phyloP scores from a whole-genome alignment of 164 flowering plant genomes.

The Nelumbo lutea region DNA sequence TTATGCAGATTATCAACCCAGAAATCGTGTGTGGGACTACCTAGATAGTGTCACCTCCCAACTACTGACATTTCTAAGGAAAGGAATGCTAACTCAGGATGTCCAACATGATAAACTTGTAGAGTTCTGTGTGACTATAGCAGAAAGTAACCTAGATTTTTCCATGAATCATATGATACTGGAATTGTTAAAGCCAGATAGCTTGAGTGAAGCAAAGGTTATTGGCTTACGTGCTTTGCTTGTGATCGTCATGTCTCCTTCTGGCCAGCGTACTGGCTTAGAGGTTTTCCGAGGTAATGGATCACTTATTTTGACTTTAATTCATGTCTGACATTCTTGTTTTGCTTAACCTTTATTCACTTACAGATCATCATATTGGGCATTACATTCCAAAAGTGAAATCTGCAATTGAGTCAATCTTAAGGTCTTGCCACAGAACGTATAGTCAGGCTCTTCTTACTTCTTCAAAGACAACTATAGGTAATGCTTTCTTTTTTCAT shows the following conservation, averaged over 20 bases:
- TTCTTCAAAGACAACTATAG: constrained; percentile 79
- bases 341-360: constrained; percentile 10
- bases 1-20: constrained; percentile 74
- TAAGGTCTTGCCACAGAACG: constrained; percentile 76
- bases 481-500: constrained; percentile 32
- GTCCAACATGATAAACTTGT: constrained; percentile 97
- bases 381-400: constrained; percentile 95
- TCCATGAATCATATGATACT: constrained; percentile 93
- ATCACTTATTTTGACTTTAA: not conserved
- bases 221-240: constrained; percentile 96
- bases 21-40: constrained; percentile 95
- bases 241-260: constrained; percentile 84
- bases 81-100: constrained; percentile 98
- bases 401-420: constrained; percentile 84
- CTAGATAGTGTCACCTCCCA: constrained; percentile 97
- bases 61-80: constrained; percentile 72
- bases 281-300: constrained; percentile 79
- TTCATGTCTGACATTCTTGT: constrained; percentile 3
- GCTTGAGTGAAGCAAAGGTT: constrained; percentile 91
- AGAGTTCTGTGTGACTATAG: constrained; percentile 95
- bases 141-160: constrained; percentile 96
- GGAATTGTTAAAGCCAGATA: constrained; percentile 86
- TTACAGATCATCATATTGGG: constrained; percentile 77
- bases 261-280: constrained; percentile 67
- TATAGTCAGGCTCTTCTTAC: constrained; percentile 94